A percentile compares a stretch with the other conserved stretches of the same genome.
These are phyloP conservation scores for Oropetium thomaeum DNA, from an alignment of 176 grass and related monocot genomes.

Conservation along the genomic window DNA sequence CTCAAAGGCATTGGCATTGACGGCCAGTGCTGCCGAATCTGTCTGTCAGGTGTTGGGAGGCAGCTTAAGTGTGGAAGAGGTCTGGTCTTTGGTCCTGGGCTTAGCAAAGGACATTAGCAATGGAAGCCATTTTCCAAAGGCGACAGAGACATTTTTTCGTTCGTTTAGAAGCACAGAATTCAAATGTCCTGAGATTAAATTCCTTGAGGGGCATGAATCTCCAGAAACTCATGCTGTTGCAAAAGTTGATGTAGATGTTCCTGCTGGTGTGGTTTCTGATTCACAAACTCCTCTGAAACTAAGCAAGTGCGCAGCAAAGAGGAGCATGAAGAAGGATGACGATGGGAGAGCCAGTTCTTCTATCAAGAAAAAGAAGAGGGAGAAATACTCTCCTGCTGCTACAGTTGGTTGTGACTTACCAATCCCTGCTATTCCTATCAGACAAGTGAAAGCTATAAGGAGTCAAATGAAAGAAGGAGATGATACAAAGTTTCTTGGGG, in stretches of 20 bases:
- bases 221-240: not conserved
- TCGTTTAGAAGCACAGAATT: constrained; percentile 48
- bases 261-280: not conserved
- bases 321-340: constrained; percentile 32
- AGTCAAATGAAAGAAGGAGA: not conserved
- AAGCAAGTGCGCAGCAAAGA: constrained; percentile 19
- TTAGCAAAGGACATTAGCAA: constrained; percentile 26
- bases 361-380: constrained; percentile 24
- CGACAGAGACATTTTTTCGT: constrained; percentile 32
- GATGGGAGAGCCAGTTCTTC: not conserved
- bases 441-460: constrained; percentile 36
- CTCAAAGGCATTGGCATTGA: not conserved
- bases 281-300: constrained; percentile 1
- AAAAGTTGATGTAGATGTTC: not conserved
- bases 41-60: not conserved
- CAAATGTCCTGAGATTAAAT: constrained; percentile 7
- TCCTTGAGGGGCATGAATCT: constrained; percentile 17
- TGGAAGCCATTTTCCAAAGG: constrained; percentile 21
- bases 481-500: constrained; percentile 13
- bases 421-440: constrained; percentile 47
- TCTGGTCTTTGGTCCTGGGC: constrained; percentile 25
- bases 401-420: not conserved
- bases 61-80: constrained; percentile 8
- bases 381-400: not conserved
- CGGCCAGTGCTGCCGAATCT: not conserved